Percentiles rank a stretch among this genome's conserved stretches.
Evolutionary conservation across 768 basidiomycete genomes (phyloP).

Genomic region (Suillus tomentosus): DNA sequence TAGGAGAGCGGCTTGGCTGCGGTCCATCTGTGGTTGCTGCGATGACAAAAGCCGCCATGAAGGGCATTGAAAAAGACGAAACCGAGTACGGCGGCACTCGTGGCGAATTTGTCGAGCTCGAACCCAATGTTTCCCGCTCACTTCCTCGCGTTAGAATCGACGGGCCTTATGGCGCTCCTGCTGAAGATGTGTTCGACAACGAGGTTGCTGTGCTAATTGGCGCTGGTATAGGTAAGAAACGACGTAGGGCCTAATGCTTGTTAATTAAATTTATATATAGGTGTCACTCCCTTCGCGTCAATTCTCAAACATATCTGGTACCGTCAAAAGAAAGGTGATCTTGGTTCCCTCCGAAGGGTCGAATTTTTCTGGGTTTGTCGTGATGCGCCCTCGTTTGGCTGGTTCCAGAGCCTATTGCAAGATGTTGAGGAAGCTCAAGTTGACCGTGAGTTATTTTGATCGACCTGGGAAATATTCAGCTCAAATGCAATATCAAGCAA

Average conservation of each 20-base stretch:
- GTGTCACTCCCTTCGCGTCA: constrained; percentile 93
- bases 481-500: constrained; percentile 51
- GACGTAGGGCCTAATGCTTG: background rate
- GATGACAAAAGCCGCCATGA: constrained; percentile 80
- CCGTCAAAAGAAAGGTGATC: constrained; percentile 73
- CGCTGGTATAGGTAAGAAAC: constrained; percentile 80
- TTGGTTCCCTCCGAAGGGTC: constrained; percentile 83
- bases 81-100: constrained; percentile 47
- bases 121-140: constrained; percentile 48
- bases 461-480: constrained; percentile 1
- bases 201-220: constrained; percentile 92
- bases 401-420: constrained; percentile 90
- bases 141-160: constrained; percentile 80
- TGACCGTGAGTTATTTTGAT: constrained; percentile 63
- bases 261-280: constrained; percentile 33
- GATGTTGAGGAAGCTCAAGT: constrained; percentile 88
- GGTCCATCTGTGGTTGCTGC: constrained; percentile 75
- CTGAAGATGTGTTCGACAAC: constrained; percentile 84
- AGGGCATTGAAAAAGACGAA: constrained; percentile 67
- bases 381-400: constrained; percentile 96
- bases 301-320: constrained; percentile 98
- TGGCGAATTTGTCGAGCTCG: constrained; percentile 83
- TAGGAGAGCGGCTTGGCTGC: constrained; percentile 85
- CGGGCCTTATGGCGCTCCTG: constrained; percentile 91
- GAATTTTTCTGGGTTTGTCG: constrained; percentile 96